A percentile compares a stretch with the other conserved stretches of the same genome.
Evolutionary conservation across 2,329 filamentous ascomycete species (phyloP).

Genomic region (Clarireedia paspali): DNA sequence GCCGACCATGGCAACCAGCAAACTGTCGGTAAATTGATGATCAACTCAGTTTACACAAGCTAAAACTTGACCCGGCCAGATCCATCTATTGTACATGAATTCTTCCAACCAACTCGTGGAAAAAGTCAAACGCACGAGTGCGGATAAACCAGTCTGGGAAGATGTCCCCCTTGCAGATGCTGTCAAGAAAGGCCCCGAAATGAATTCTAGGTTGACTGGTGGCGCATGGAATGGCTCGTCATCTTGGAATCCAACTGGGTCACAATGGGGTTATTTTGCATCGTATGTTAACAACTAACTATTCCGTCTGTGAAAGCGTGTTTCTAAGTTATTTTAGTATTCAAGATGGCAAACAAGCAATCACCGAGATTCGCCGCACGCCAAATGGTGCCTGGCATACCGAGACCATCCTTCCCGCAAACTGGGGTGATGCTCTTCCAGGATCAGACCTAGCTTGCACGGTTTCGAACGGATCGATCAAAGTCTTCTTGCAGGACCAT

Average conservation of each 20-base stretch:
- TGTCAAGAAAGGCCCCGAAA: constrained; percentile 1
- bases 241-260: constrained; percentile 5
- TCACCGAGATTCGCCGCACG: constrained; percentile 4
- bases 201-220: constrained; percentile 1
- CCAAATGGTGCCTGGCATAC: constrained; percentile 4
- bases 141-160: constrained; percentile 2
- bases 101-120: not conserved
- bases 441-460: not conserved
- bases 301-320: not conserved
- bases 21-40: not conserved
- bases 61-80: not conserved
- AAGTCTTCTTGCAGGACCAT: constrained; percentile 1
- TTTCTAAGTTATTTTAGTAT: not conserved
- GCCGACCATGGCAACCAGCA: not conserved
- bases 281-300: not conserved
- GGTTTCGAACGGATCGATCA: not conserved
- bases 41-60: not conserved
- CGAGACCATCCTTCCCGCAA: not conserved
- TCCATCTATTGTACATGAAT: constrained; percentile 6
- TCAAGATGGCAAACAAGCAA: not conserved
- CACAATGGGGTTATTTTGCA: constrained; percentile 3
- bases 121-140: constrained; percentile 3
- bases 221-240: not conserved
- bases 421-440: not conserved
- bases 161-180: not conserved